Percentiles rank a stretch among this genome's conserved stretches.
Conservation (phyloP, 805 yeast genomes). For the Torulaspora delbrueckii region DNA sequence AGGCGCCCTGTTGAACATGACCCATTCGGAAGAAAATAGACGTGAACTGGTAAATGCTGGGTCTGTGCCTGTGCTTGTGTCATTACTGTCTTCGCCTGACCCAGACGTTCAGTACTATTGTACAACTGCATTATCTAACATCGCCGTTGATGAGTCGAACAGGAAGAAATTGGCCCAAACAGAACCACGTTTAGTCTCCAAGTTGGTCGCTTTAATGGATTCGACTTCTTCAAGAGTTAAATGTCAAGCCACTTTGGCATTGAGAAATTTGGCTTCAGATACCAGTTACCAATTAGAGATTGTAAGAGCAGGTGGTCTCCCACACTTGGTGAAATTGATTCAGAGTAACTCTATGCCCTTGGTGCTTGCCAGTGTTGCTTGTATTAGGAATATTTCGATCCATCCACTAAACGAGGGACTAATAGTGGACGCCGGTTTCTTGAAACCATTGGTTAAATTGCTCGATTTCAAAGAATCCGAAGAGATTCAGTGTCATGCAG, state of each 20-base stretch:
- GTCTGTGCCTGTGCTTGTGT: constrained; percentile 93
- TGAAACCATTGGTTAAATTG: constrained; percentile 81
- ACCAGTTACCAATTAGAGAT: constrained; percentile 93
- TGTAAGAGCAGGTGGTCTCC: constrained; percentile 92
- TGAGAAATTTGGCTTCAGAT: constrained; percentile 93
- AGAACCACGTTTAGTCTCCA: constrained; percentile 86
- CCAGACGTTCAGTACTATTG: constrained; percentile 98
- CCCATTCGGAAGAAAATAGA: constrained; percentile 94
- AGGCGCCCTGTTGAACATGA: constrained; percentile 96
- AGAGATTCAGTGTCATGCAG: constrained; percentile 98
- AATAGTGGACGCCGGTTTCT: constrained; percentile 94
- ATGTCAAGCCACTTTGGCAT: constrained; percentile 96
- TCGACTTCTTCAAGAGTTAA: constrained; percentile 91
- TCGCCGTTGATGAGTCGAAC: constrained; percentile 93
- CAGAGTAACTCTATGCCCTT: constrained; percentile 88
- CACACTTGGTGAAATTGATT: constrained; percentile 83
- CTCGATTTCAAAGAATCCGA: constrained; percentile 83
- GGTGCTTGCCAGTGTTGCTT: constrained; percentile 94
- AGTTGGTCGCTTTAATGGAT: constrained; percentile 86
- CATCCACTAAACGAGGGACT: constrained; percentile 95
- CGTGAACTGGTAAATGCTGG: constrained; percentile 96
- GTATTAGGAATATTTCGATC: constrained; percentile 93
- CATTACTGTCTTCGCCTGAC: constrained; percentile 77
- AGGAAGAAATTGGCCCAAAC: constrained; percentile 84
- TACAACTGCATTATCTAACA: constrained; percentile 93